These are phyloP conservation scores for Kalmusia sp. DNA, from an alignment of 2,329 filamentous ascomycete species.

Conservation along the genomic window DNA sequence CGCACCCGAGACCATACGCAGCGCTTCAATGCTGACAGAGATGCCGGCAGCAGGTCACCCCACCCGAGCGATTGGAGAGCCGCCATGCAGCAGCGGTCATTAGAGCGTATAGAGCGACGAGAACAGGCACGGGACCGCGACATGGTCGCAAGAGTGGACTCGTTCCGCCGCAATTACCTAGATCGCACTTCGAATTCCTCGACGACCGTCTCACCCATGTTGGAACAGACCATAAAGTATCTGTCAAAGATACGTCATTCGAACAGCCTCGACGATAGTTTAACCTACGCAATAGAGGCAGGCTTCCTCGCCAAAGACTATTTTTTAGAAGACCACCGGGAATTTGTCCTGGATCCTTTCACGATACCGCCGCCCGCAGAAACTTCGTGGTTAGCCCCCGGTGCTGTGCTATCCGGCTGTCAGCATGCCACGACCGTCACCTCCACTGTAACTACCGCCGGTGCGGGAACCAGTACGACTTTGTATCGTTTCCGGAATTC, in stretches of 20 bases:
- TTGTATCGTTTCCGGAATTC: slow-evolving; percentile 33
- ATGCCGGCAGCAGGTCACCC: slow-evolving; percentile 27
- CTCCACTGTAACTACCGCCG: slow-evolving; percentile 24
- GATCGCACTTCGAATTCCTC: slow-evolving; percentile 30
- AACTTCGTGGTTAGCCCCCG: slow-evolving; percentile 68
- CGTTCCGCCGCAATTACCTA: slow-evolving; percentile 36
- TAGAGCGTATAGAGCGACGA: too few species aligned
- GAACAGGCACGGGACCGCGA: slow-evolving; percentile 27
- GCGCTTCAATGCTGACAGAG: slow-evolving; percentile 50
- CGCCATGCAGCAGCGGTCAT: slow-evolving; percentile 33
- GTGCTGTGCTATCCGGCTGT: slow-evolving; percentile 66
- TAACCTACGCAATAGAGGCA: slow-evolving; percentile 60
- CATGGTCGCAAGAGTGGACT: slow-evolving; percentile 31
- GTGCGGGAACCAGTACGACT: slow-evolving; percentile 22
- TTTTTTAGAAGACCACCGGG: slow-evolving; percentile 59
- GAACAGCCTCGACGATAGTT: slow-evolving; percentile 60
- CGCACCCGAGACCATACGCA: slow-evolving; percentile 47
- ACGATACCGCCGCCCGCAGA: slow-evolving; percentile 58
- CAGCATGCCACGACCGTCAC: slow-evolving; percentile 62
- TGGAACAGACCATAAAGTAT: slow-evolving; percentile 69
- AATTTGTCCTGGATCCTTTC: slow-evolving; percentile 65
- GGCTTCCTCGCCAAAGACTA: slow-evolving; percentile 62
- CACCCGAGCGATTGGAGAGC: slow-evolving; percentile 26
- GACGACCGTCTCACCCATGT: slow-evolving; percentile 40
- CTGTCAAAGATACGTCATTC: slow-evolving; percentile 65